These are phyloP conservation scores for Microcyclosporella mali DNA, from an alignment of 2,329 filamentous ascomycete genomes.

Conservation along the genomic window DNA sequence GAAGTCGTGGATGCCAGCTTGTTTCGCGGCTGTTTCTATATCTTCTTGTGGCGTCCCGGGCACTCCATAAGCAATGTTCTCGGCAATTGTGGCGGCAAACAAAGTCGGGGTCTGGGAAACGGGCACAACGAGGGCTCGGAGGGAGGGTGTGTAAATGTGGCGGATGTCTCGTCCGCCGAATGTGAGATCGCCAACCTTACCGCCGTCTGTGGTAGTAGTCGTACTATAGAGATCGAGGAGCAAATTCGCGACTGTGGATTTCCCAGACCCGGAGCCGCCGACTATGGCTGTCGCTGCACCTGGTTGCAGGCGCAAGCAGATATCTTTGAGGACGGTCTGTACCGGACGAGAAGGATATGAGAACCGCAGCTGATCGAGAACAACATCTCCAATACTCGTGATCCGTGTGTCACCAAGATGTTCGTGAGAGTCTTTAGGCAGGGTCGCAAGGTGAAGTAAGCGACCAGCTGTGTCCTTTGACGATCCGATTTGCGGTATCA, in stretches of 20 bases:
- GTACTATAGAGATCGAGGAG: constrained; percentile 70
- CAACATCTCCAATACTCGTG: constrained; percentile 46
- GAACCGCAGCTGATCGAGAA: constrained; percentile 61
- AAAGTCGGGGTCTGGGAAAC: constrained; percentile 67
- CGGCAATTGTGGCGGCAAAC: constrained; percentile 69
- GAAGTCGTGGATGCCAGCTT: constrained; percentile 69
- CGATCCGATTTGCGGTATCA: constrained; percentile 73
- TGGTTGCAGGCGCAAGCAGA: constrained; percentile 60
- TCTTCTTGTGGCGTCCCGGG: constrained; percentile 45
- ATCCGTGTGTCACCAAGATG: constrained; percentile 44
- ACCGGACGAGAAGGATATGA: constrained; percentile 58
- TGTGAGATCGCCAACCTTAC: constrained; percentile 42
- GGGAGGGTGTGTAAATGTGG: constrained; percentile 52
- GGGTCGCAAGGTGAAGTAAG: constrained; percentile 62
- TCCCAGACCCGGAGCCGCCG: constrained; percentile 81
- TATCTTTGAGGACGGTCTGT: constrained; percentile 51
- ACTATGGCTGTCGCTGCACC: constrained; percentile 71
- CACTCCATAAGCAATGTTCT: constrained; percentile 80
- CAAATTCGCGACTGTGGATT: constrained; percentile 74
- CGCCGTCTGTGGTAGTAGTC: constrained; percentile 35
- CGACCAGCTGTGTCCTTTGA: constrained; percentile 66
- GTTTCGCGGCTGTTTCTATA: constrained; percentile 47
- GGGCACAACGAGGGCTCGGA: constrained; percentile 59
- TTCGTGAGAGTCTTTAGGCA: constrained; percentile 57
- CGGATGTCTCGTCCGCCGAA: constrained; percentile 55